Evolutionary conservation across 768 basidiomycete genomes (phyloP), one percentile per base, ranked within the genome.

Genomic region (Leccinum broughii): DNA sequence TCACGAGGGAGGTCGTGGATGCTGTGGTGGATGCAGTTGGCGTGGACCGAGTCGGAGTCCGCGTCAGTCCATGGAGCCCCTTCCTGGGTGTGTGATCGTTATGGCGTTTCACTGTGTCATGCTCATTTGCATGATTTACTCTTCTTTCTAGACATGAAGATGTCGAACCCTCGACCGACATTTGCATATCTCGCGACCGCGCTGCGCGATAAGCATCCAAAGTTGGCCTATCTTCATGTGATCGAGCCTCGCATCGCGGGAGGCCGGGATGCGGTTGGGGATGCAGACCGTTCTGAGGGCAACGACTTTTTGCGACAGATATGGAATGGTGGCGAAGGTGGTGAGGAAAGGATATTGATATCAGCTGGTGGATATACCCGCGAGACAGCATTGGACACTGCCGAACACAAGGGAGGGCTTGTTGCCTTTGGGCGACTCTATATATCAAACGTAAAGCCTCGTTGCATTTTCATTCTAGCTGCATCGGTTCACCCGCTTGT

Each of bases 11-110:
- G 60, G 75, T 37, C 35, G 35, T 37, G 6, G 35, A 37, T 37
- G 14, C 35, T 2, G 35, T 37, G 1, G 35, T 37, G 86, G 68
- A 76, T 0, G 81, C 81, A 1, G 72, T 90, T 35, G 89, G 89
- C 1, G 68, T 76, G 24, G 78, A 83, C 20, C 77, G 77, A 17
- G 78, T 82, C 1, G 85, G 75, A 0, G 75, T 90, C 44, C 77
- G 87, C 6, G 41, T 89, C 35, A 83, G 83, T 58, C 87, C 85
- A 3, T 88, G 82, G 83, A 75, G 73, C 49, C 50, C 48, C 2
- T 76, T 73, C 63, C 77, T 79, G 64, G 76, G 79, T 77, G 26
- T 41, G 35, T 60, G 58, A 52, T 30, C 65, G 3, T 11, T 6
- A 3, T 37, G 37, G 3, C 6, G 5, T 20, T 10, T 10, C 8